Evolutionary conservation across 805 yeast species (phyloP), one percentile per base, ranked within the genome.

Genomic region (Saccharomycopsis olivae): DNA sequence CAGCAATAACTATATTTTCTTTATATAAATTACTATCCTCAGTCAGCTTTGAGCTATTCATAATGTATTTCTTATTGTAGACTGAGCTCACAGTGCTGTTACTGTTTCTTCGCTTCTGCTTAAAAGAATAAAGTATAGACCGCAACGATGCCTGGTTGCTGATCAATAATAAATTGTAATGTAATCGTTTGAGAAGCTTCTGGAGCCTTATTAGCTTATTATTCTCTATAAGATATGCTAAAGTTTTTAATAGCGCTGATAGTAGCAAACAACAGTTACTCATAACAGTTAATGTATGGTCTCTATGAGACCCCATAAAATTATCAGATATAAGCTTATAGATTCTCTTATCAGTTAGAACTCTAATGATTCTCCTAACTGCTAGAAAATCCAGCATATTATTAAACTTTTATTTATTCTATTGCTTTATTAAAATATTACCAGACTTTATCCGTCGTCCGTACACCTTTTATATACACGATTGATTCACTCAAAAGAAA

Each of bases 301-400:
- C 41, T 16, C 46, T 21, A 13, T 32, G 41, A 11, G 38, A 16
- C 9, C 48, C 48, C 3, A 46, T 25, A 8, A 45, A n/a, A 30
- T 41, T 41, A 4, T 30, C 38, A 14, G 24, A 29, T 11, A 45
- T 14, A 4, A 17, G 30, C 10, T 30, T 16, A 21, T 38, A 41
- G 16, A 45, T 10, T 18, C 21, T 25, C 25, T 41, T 45, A 35
- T 40, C 27, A 5, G 33, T 21, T 17, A 39, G 21, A 9, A 43
- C 23, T 14, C 40, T 23, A 11, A n/a, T n/a, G n/a, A n/a, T n/a
- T n/a, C n/a, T n/a, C n/a, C n/a, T n/a, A n/a, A n/a, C n/a, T n/a
- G n/a, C n/a, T n/a, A n/a, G n/a, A n/a, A n/a, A n/a, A n/a, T n/a
- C n/a, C n/a, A n/a, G n/a, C n/a, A n/a, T n/a, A n/a, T n/a, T n/a